These are phyloP conservation scores for Nitzschia sp. DNA, from an alignment of 108 stramenopile species.

Conservation along the genomic window DNA sequence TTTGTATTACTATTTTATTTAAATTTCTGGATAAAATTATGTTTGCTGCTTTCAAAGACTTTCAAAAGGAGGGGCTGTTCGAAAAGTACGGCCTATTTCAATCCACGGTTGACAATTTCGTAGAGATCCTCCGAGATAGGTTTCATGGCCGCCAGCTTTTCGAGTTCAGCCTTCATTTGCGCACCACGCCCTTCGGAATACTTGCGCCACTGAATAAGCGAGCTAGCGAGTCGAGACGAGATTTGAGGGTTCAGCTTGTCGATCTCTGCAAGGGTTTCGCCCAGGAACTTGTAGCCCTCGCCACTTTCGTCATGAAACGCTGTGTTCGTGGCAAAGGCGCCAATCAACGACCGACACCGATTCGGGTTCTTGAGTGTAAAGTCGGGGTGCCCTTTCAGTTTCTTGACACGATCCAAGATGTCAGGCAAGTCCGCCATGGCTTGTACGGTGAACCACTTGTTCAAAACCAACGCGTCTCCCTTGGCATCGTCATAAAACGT, in stretches of 20 bases:
- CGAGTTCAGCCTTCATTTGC: slow-evolving; percentile 80
- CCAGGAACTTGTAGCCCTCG: slow-evolving; percentile 88
- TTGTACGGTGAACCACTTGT: slow-evolving; percentile 93
- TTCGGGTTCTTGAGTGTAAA: slow-evolving; percentile 94
- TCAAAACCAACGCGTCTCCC: slow-evolving; percentile 71
- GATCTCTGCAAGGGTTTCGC: slow-evolving; percentile 73
- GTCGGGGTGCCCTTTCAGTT: slow-evolving; percentile 79
- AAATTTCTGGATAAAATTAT: no score
- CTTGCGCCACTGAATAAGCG: slow-evolving; percentile 83
- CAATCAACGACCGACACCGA: slow-evolving; percentile 83
- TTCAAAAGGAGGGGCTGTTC: no score
- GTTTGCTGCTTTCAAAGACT: no score
- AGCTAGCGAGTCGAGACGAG: slow-evolving; percentile 72
- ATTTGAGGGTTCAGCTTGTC: slow-evolving; percentile 94
- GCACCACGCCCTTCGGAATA: slow-evolving; percentile 71
- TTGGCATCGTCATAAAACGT: slow-evolving; percentile 84
- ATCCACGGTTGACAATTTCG: slow-evolving; percentile 80
- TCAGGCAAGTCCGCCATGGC: slow-evolving; percentile 76
- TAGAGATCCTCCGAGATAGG: slow-evolving; percentile 78
- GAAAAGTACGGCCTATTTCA: no score
- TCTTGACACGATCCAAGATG: slow-evolving; percentile 58
- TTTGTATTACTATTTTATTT: no score
- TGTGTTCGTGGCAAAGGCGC: slow-evolving; percentile 82
- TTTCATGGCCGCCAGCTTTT: slow-evolving; percentile 64
- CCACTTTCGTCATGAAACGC: slow-evolving; percentile 87